These are phyloP conservation scores for Lachancea dasiensis DNA, from an alignment of 805 yeast species.

Conservation along the genomic window DNA sequence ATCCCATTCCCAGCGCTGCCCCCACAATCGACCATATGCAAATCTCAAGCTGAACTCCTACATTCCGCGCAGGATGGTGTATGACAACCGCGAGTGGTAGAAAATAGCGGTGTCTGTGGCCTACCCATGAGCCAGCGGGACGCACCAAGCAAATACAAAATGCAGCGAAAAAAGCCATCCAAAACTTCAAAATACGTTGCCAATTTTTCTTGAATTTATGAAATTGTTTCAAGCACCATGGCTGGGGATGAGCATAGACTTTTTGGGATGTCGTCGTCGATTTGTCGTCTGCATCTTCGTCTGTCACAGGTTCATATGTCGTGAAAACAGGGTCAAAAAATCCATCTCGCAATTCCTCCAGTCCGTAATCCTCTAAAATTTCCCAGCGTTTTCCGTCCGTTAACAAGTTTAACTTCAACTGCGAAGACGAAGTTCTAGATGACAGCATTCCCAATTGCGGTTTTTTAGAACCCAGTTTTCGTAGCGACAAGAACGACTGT, in stretches of 20 bases:
- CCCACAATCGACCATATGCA: conserved; percentile 38
- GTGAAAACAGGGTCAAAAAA: conserved; percentile 43
- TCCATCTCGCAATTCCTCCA: conserved; percentile 45
- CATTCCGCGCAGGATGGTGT: conserved; percentile 42
- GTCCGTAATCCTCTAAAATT: conserved; percentile 31
- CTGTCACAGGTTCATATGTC: conserved; percentile 21
- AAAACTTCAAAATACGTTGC: conserved; percentile 29
- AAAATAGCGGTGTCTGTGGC: conserved; percentile 34
- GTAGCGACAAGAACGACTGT: conserved; percentile 20
- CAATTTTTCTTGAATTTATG: conserved; percentile 11
- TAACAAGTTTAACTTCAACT: conserved; percentile 29
- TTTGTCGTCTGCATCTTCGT: not conserved
- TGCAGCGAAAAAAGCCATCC: conserved; percentile 37
- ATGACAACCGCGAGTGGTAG: conserved; percentile 39
- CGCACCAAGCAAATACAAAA: conserved; percentile 36
- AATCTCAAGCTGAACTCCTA: conserved; percentile 45
- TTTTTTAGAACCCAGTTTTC: conserved; percentile 10
- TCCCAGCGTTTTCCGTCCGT: conserved; percentile 27
- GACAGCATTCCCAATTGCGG: conserved; percentile 10
- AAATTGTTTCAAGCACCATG: not conserved
- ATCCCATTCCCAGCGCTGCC: conserved; percentile 37
- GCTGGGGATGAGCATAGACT: not conserved
- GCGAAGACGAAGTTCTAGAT: conserved; percentile 35
- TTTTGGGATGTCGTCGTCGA: not conserved
- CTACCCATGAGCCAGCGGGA: conserved; percentile 40